These are phyloP conservation scores for Suillus subluteus DNA, from an alignment of 768 basidiomycete genomes.

Conservation along the genomic window DNA sequence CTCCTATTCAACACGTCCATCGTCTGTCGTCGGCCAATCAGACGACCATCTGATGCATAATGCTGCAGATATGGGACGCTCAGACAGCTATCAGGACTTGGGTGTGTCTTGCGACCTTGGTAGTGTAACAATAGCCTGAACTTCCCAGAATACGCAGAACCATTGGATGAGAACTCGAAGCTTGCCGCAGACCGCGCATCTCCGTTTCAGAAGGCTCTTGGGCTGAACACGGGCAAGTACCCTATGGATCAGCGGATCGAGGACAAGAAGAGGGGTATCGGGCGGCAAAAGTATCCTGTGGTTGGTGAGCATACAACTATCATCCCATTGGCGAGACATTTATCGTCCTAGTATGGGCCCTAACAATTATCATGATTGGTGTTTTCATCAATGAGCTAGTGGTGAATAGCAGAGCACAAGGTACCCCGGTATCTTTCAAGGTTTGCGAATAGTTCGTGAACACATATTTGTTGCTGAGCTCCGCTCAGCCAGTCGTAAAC, in stretches of 20 bases:
- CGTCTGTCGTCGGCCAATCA: conserved; percentile 23
- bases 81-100: conserved; percentile 53
- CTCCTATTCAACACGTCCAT: conserved; percentile 16
- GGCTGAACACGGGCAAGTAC: conserved; percentile 45
- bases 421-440: conserved; percentile 85
- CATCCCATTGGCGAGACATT: background rate
- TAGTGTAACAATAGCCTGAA: conserved; percentile 6
- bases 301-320: conserved; percentile 54
- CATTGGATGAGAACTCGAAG: conserved; percentile 34
- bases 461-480: conserved; percentile 14
- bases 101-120: conserved; percentile 38
- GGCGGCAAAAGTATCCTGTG: conserved; percentile 79
- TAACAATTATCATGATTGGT: conserved; percentile 69
- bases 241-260: conserved; percentile 84
- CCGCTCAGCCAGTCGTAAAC: conserved; percentile 72
- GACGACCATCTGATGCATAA: conserved; percentile 49
- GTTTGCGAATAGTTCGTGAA: conserved; percentile 38
- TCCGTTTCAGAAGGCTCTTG: conserved; percentile 47
- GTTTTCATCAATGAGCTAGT: conserved; percentile 88
- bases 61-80: conserved; percentile 44
- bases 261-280: conserved; percentile 83
- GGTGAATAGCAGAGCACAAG: conserved; percentile 73
- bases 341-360: conserved; percentile 53
- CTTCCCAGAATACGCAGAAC: conserved; percentile 66
- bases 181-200: conserved; percentile 42